These are phyloP conservation scores for Sporothrix dimorphospora DNA, from an alignment of 2,329 filamentous ascomycete genomes.

Conservation along the genomic window DNA sequence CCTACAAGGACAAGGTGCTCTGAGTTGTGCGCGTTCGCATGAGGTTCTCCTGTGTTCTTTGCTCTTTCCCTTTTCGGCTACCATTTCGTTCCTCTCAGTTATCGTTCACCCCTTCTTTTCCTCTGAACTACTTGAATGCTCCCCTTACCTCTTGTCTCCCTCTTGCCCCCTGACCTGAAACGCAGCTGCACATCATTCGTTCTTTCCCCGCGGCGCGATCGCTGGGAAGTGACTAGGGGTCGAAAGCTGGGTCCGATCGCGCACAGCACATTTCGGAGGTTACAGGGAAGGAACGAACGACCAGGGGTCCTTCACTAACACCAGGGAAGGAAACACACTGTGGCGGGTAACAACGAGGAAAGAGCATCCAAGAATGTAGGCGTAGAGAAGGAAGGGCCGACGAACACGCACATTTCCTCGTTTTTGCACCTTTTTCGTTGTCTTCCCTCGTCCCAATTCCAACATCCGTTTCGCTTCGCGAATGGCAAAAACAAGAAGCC, in stretches of 20 bases:
- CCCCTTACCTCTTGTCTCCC: neutral
- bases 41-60: neutral
- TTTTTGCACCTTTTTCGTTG: neutral
- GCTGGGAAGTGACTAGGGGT: neutral
- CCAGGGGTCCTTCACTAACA: neutral
- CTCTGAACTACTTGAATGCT: neutral
- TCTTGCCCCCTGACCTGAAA: slow-evolving; percentile 10
- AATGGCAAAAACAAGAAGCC: neutral
- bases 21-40: neutral
- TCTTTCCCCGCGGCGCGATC: slow-evolving; percentile 14
- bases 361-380: slow-evolving; percentile 7
- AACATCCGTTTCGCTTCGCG: slow-evolving; percentile 9
- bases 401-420: neutral
- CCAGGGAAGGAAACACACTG: neutral
- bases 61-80: slow-evolving; percentile 19
- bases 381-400: neutral
- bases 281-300: neutral
- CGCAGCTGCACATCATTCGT: slow-evolving; percentile 25
- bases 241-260: slow-evolving; percentile 15
- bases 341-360: neutral
- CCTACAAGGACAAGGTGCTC: neutral
- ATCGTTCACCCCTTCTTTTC: slow-evolving; percentile 5
- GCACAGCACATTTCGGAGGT: slow-evolving; percentile 5
- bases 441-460: neutral
- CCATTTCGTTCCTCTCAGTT: neutral